Base-by-base conservation (phyloP, 108 stramenopile species). In the Discostella stelligeroides region DNA sequence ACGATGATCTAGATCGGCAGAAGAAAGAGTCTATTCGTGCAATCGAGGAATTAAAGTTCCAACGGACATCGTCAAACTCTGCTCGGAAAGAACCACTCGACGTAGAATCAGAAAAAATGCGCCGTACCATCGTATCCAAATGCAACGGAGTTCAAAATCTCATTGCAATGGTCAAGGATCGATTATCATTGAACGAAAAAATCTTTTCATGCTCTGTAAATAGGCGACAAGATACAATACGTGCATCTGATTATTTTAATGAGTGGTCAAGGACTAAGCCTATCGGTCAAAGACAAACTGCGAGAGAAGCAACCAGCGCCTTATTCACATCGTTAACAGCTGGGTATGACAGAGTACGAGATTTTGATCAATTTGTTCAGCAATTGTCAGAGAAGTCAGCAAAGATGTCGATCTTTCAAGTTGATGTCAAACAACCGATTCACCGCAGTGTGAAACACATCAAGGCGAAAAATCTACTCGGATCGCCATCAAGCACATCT, bases 51-150 rank as follows among this genome's bases (percentile, higher is more conserved):
- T 70, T 82, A 63, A 54, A 47, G 27, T 15, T 47, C 18, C 40
- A 60, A 24, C 63, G 54, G 29, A 71, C 43, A 17, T 17, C 50
- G 17, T 25, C 67, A 24, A 58, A 66, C 18, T 23, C 53, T 0
- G 43, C 80, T 34, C 74, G 66, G 27, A 73, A 80, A 12, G 84
- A 88, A 70, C 85, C 85, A 11, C 70, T 91, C 10, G 90, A 91
- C 59, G 64, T 63, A 12, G 86, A 85, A n/a, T 84, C 90, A 29
- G 87, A 87, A 63, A 68, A 24, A 47, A 82, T 58, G 13, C 82
- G 86, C 56, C 82, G 87, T 20, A 68, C 49, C 17, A 84, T 87
- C 61, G 82, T 86, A 2, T 68, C 77, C 8, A 71, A 81, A 45
- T 84, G 85, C 30, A 54, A 64, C 20, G 37, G 55, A 20, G 55